Evolutionary conservation across 1,284 basidiomycete species (phyloP).

Genomic region (Schizopora paradoxa): DNA sequence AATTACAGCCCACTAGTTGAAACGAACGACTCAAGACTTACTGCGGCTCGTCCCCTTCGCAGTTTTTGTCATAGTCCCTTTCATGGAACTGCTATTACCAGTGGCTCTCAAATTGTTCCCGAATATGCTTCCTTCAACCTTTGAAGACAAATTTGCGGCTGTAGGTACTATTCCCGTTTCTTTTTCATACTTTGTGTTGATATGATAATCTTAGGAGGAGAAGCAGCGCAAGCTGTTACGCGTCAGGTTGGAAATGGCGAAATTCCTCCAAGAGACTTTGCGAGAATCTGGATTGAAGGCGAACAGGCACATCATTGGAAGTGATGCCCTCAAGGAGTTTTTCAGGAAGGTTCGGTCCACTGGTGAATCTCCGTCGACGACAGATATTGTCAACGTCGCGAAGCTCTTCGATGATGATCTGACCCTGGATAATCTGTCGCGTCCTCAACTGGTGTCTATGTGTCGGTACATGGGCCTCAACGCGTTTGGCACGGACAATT

Average conservation of each 20-base stretch:
- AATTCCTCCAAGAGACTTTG: slow-evolving; percentile 97
- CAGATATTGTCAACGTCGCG: slow-evolving; percentile 91
- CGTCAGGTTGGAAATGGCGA: slow-evolving; percentile 97
- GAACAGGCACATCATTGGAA: slow-evolving; percentile 87
- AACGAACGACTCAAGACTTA: slow-evolving; percentile 89
- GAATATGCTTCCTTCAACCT: slow-evolving; percentile 97
- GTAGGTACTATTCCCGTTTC: slow-evolving; percentile 40
- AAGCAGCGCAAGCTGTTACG: slow-evolving; percentile 95
- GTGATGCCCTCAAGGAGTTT: slow-evolving; percentile 97
- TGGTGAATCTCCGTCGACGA: slow-evolving; percentile 85
- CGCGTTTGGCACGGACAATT: slow-evolving; percentile 98
- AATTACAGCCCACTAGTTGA: slow-evolving; percentile 50
- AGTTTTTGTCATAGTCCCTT: slow-evolving; percentile 93
- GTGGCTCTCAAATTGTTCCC: slow-evolving; percentile 97
- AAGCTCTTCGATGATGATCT: slow-evolving; percentile 97
- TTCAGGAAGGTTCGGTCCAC: slow-evolving; percentile 98
- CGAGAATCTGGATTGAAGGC: slow-evolving; percentile 91
- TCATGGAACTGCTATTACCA: slow-evolving; percentile 97
- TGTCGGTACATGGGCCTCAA: slow-evolving; percentile 97
- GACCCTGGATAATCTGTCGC: slow-evolving; percentile 95
- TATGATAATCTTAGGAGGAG: slow-evolving; percentile 66
- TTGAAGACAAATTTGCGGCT: slow-evolving; percentile 93
- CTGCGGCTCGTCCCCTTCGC: slow-evolving; percentile 92
- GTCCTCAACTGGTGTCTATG: slow-evolving; percentile 96
- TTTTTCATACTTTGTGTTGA: neutral